These are phyloP conservation scores for Metroxylon sagu DNA, from an alignment of 176 grass and related monocot species.

Conservation along the genomic window DNA sequence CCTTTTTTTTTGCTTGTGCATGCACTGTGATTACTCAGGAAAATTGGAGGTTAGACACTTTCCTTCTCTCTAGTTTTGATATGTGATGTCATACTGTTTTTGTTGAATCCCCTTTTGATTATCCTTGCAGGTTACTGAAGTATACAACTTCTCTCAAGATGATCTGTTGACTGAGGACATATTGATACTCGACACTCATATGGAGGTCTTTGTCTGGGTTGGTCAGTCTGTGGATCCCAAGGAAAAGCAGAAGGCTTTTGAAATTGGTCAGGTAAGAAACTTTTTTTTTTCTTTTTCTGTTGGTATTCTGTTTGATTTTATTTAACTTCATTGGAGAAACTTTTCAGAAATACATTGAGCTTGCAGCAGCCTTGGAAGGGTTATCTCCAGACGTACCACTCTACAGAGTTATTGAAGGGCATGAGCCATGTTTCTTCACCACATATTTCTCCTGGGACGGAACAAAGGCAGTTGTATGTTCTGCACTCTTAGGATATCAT, in stretches of 20 bases:
- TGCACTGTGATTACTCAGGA: conserved; percentile 38
- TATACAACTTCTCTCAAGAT: conserved; percentile 23
- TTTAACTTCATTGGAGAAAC: too few species aligned
- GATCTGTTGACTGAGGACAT: conserved; percentile 20
- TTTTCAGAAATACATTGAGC: too few species aligned
- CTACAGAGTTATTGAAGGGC: too few species aligned
- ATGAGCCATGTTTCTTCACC: too few species aligned
- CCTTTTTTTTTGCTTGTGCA: conserved; percentile 15
- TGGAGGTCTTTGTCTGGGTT: conserved; percentile 16
- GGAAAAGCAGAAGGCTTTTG: conserved; percentile 14
- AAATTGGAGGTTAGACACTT: conserved; percentile 61
- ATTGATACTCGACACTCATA: conserved; percentile 11
- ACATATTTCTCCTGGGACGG: too few species aligned
- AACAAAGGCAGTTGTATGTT: too few species aligned
- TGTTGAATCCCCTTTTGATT: not conserved
- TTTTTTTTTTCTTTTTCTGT: not conserved
- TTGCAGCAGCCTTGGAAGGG: too few species aligned
- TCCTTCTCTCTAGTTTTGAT: conserved; percentile 6
- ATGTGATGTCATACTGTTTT: conserved; percentile 8
- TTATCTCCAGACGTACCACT: too few species aligned
- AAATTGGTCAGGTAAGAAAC: conserved; percentile 8
- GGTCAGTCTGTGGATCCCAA: conserved; percentile 14
- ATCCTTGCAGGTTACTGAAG: conserved; percentile 8
- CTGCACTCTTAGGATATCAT: too few species aligned
- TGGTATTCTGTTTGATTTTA: too few species aligned